Evolutionary conservation across 495 filamentous ascomycete species (phyloP).

Genomic region (Astrothelium macrocarpum): DNA sequence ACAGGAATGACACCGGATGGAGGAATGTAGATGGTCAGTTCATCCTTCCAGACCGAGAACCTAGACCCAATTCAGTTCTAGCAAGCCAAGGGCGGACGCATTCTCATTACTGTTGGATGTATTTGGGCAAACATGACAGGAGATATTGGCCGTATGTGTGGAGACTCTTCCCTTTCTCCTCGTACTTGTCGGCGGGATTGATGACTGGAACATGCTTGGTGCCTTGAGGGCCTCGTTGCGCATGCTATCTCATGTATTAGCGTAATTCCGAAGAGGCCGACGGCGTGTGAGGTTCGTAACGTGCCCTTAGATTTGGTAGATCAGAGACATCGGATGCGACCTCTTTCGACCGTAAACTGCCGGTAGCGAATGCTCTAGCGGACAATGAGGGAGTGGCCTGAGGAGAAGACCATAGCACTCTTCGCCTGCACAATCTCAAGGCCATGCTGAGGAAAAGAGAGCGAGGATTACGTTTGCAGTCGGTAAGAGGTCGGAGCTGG

Average conservation of each 20-base stretch:
- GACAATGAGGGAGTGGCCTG: slow-evolving; percentile 10
- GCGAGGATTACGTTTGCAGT: not conserved
- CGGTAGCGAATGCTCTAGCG: slow-evolving; percentile 25
- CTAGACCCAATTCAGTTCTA: slow-evolving; percentile 13
- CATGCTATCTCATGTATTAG: slow-evolving; percentile 13
- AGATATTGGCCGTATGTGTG: slow-evolving; percentile 95
- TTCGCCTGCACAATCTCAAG: slow-evolving; percentile 20
- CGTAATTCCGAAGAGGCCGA: slow-evolving; percentile 26
- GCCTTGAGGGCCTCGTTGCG: slow-evolving; percentile 32
- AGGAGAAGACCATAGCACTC: slow-evolving; percentile 20
- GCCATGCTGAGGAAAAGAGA: slow-evolving; percentile 20
- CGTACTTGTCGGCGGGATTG: slow-evolving; percentile 88
- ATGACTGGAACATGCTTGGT: slow-evolving; percentile 64
- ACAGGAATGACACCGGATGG: slow-evolving; percentile 81
- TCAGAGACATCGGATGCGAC: slow-evolving; percentile 20
- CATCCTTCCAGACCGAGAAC: slow-evolving; percentile 99
- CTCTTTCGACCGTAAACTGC: slow-evolving; percentile 23
- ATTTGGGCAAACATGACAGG: slow-evolving; percentile 92
- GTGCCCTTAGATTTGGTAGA: slow-evolving; percentile 34
- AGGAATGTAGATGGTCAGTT: slow-evolving; percentile 85
- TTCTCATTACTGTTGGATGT: slow-evolving; percentile 66
- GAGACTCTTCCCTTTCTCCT: slow-evolving; percentile 68
- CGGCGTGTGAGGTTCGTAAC: slow-evolving; percentile 37
- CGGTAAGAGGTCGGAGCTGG: not conserved
- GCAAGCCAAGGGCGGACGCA: not conserved